Conservation (phyloP, 2,329 filamentous ascomycete species). For the Metarhizium rileyi region DNA sequence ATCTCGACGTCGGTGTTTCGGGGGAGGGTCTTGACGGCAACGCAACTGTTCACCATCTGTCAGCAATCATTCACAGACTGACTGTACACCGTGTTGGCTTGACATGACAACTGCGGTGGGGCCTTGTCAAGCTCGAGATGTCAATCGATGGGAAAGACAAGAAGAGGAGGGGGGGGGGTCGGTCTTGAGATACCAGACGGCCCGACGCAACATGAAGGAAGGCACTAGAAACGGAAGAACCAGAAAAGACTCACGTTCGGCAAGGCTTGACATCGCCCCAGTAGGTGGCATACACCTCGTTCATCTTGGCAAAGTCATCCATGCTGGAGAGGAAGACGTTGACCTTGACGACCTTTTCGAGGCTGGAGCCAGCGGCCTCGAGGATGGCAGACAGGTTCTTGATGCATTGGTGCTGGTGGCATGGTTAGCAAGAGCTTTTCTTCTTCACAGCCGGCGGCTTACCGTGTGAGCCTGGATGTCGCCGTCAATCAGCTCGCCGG, state of each 20-base stretch:
- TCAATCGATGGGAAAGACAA: not conserved
- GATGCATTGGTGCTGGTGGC: constrained; percentile 47
- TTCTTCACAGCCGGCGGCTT: constrained; percentile 7
- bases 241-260: constrained; percentile 25
- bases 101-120: not conserved
- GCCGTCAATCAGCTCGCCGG: constrained; percentile 51
- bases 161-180: not conserved
- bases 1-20: constrained; percentile 24
- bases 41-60: constrained; percentile 16
- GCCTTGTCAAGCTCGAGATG: not conserved
- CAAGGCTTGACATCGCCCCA: constrained; percentile 44
- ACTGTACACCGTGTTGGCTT: not conserved
- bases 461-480: constrained; percentile 56
- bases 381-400: constrained; percentile 63
- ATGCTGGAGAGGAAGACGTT: constrained; percentile 65
- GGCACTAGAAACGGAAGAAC: not conserved
- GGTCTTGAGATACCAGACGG: not conserved
- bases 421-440: not conserved
- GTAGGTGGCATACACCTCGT: constrained; percentile 61
- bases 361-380: constrained; percentile 53
- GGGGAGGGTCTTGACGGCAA: constrained; percentile 25
- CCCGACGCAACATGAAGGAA: not conserved
- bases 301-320: constrained; percentile 68
- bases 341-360: constrained; percentile 62
- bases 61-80: not conserved